Base-by-base conservation (phyloP, 2,329 filamentous ascomycete genomes). In the Penicillium sp. region DNA sequence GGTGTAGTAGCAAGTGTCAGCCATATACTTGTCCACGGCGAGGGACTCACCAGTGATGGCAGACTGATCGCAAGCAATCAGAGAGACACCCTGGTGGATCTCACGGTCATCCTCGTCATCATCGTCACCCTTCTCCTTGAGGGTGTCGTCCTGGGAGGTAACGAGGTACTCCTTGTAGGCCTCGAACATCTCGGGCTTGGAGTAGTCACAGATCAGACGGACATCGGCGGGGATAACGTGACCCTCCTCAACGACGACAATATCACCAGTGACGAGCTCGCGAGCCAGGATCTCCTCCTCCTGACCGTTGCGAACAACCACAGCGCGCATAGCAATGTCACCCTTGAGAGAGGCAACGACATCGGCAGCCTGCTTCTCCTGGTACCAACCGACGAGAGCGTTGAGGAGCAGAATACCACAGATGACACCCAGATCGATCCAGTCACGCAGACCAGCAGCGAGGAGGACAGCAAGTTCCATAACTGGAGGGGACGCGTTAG, bases 21-120 rank as follows among this genome's bases (percentile, higher is more conserved):
- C 87, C 86, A 92, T 90, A 81, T 89, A 75, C 73, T 75, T 75
- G 70, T 75, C 73, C 67, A 75, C 73, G 66, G 89, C 89, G 66
- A 91, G 86, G 62, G 89, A 92, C 78, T 91, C 89, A 79, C 89
- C 89, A 69, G 89, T 91, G 78, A 92, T 91, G 77, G 89, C 89
- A 73, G 89, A 91, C 80, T 91, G 89, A 81, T 92, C 89, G 69
- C 86, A 86, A 65, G 89, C 89, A 71, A 91, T 80, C 67, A 91
- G 83, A 42, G 73, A 82, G 70, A 87, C 84, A 67, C 88, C 88
- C 65, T 83, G 84, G 73, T 85, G 86, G 71, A 84, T 82, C 58
- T 87, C 86, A 35, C 58, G 63, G 53, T 82, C 82, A 47, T 84
- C 83, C 10, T 84, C 84, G 28, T 86, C 83, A 34, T 86, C 86